These are phyloP conservation scores for Chaetomium globosum DNA, from an alignment of 2,329 filamentous ascomycete genomes.

Conservation along the genomic window DNA sequence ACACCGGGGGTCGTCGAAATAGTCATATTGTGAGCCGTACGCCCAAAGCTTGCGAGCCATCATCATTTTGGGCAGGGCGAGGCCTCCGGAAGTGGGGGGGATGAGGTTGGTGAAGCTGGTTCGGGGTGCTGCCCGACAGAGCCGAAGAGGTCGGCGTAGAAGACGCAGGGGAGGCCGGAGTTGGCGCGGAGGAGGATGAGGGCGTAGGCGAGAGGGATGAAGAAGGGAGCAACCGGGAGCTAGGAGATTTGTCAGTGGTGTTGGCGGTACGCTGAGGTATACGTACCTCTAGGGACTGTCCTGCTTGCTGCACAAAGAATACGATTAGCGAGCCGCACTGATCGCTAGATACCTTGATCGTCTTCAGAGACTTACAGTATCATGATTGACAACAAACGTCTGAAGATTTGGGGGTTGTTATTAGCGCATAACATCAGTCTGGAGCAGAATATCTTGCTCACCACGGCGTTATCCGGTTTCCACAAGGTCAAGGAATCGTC, in stretches of 20 bases:
- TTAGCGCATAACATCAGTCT: neutral
- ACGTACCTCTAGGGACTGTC: conserved; percentile 60
- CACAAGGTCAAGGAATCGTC: conserved; percentile 57
- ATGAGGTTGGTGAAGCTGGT: conserved; percentile 43
- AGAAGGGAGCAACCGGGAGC: conserved; percentile 61
- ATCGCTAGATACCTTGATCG: neutral
- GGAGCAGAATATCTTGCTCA: conserved; percentile 41
- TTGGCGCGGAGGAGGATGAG: conserved; percentile 64
- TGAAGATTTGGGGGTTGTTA: conserved; percentile 32
- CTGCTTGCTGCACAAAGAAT: conserved; percentile 51
- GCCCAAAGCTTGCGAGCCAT: conserved; percentile 67
- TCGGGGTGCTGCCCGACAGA: conserved; percentile 52
- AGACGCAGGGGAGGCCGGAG: conserved; percentile 66
- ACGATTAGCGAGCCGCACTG: neutral
- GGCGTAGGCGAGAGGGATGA: conserved; percentile 69
- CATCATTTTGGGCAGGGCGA: conserved; percentile 58
- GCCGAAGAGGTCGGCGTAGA: conserved; percentile 72
- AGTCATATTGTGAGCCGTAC: conserved; percentile 65
- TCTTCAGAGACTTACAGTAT: conserved; percentile 52
- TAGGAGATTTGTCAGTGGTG: conserved; percentile 31
- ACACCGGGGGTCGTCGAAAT: conserved; percentile 62
- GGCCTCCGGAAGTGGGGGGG: conserved; percentile 54
- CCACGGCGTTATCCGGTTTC: conserved; percentile 59
- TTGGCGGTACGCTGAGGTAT: too few species aligned
- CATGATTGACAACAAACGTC: conserved; percentile 70